A percentile compares a stretch with the other conserved stretches of the same genome.
Conservation (phyloP, 1,139 yeast genomes). For the Candida anutae region DNA sequence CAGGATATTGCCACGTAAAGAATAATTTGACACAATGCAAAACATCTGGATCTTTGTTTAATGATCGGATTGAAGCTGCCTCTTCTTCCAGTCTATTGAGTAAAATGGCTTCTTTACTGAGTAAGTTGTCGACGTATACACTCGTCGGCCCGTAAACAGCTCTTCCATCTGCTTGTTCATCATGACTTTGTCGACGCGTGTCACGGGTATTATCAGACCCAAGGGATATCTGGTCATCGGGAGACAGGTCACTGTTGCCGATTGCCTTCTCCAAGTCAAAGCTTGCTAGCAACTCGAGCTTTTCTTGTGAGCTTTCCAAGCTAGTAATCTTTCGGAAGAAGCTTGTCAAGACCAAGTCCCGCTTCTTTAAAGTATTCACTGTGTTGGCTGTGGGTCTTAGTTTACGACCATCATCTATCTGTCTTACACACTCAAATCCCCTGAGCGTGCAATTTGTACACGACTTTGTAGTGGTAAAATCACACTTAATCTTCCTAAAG, state of each 20-base stretch:
- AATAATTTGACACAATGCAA: constrained; percentile 46
- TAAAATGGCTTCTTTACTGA: constrained; percentile 13
- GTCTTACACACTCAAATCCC: constrained; percentile 40
- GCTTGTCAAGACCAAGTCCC: constrained; percentile 16
- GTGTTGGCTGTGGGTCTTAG: constrained; percentile 45
- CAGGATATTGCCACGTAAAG: constrained; percentile 62
- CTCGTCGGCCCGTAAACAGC: constrained; percentile 47
- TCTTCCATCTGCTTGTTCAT: constrained; percentile 8
- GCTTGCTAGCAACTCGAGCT: constrained; percentile 7
- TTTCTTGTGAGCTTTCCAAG: constrained; percentile 14
- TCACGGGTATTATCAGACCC: no score
- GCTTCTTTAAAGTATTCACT: constrained; percentile 31
- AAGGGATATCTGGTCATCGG: constrained; percentile 1
- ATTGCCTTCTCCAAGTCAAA: constrained; percentile 3
- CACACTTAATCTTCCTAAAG: constrained; percentile 47
- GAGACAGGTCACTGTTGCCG: background rate
- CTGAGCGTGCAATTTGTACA: constrained; percentile 42
- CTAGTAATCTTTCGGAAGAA: constrained; percentile 19
- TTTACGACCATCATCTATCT: constrained; percentile 46
- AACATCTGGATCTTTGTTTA: constrained; percentile 35
- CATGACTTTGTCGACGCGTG: constrained; percentile 5
- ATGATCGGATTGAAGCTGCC: constrained; percentile 16
- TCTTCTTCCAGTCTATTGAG: constrained; percentile 10
- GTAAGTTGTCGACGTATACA: constrained; percentile 32
- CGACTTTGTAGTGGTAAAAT: constrained; percentile 33